Evolutionary conservation across 2,329 filamentous ascomycete species (phyloP).

Genomic region (Ophiostoma piceae): DNA sequence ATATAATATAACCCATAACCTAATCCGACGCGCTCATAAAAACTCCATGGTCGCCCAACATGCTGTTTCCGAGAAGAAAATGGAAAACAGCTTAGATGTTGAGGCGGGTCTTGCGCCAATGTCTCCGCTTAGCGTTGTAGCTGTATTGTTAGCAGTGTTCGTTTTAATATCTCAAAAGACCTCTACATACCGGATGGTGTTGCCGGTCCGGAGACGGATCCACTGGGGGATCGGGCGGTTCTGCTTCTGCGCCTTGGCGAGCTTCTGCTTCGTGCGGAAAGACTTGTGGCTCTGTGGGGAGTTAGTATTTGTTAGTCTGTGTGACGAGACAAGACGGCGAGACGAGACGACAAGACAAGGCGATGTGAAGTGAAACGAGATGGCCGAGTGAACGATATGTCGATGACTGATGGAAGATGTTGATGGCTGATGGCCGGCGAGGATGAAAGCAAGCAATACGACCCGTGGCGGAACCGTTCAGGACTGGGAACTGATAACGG

Average conservation of each 20-base stretch:
- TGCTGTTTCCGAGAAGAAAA: not conserved
- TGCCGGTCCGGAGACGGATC: conserved; percentile 96
- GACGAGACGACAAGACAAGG: not conserved
- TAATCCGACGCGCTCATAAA: conserved; percentile 6
- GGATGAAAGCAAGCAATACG: not conserved
- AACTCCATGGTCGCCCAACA: conserved; percentile 19
- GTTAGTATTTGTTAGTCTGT: not conserved
- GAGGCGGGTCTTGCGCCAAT: conserved; percentile 99
- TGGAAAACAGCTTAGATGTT: conserved; percentile 69
- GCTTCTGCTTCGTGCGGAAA: conserved; percentile 99
- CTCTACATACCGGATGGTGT: conserved; percentile 86
- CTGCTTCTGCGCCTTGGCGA: conserved; percentile 99
- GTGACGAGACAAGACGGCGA: not conserved
- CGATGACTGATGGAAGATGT: too few species aligned
- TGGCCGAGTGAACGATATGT: not conserved
- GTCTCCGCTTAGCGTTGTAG: conserved; percentile 99
- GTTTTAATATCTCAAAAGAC: conserved; percentile 33
- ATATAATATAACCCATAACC: not conserved
- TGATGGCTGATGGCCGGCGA: not conserved
- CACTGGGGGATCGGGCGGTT: conserved; percentile 99
- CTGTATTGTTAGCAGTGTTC: conserved; percentile 43
- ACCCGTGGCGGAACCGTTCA: too few species aligned
- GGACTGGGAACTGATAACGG: too few species aligned
- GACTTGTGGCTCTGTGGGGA: conserved; percentile 87
- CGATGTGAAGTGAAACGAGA: too few species aligned